A percentile compares a stretch with the other conserved stretches of the same genome.
These are phyloP conservation scores for Lentinus polychrous DNA, from an alignment of 1,284 basidiomycete genomes.

Conservation along the genomic window DNA sequence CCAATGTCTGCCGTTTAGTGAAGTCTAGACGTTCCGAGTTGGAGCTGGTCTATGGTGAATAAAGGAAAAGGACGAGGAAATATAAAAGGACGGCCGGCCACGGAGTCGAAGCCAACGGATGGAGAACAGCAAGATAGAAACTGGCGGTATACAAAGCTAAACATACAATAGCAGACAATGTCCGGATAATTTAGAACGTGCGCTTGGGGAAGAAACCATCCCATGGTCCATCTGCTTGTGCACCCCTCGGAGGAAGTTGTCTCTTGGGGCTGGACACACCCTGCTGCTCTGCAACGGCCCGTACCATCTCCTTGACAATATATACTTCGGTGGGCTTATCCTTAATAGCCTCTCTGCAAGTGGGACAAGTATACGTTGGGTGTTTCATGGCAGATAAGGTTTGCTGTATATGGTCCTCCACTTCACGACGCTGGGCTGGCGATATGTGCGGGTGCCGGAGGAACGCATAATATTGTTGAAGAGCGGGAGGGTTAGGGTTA, in stretches of 20 bases:
- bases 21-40: too few species aligned
- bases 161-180: too few species aligned
- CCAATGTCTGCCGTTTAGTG: too few species aligned
- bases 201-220: conserved; percentile 41
- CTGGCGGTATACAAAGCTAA: too few species aligned
- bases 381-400: conserved; percentile 18
- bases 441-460: conserved; percentile 16
- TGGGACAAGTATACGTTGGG: conserved; percentile 59
- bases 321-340: conserved; percentile 52
- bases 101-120: too few species aligned
- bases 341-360: conserved; percentile 45
- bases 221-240: conserved; percentile 31
- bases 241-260: conserved; percentile 11
- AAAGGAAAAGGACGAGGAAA: too few species aligned
- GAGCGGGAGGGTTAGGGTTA: conserved; percentile 22
- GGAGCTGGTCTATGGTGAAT: too few species aligned
- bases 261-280: conserved; percentile 40
- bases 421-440: conserved; percentile 14
- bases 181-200: too few species aligned
- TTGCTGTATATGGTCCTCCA: conserved; percentile 18
- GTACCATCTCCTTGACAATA: conserved; percentile 48
- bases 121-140: too few species aligned
- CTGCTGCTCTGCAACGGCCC: conserved; percentile 35
- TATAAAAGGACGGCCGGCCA: too few species aligned
- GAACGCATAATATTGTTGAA: conserved; percentile 10